phyloP scores from a whole-genome alignment of 805 yeast genomes.

The Starmerella davenportii region DNA sequence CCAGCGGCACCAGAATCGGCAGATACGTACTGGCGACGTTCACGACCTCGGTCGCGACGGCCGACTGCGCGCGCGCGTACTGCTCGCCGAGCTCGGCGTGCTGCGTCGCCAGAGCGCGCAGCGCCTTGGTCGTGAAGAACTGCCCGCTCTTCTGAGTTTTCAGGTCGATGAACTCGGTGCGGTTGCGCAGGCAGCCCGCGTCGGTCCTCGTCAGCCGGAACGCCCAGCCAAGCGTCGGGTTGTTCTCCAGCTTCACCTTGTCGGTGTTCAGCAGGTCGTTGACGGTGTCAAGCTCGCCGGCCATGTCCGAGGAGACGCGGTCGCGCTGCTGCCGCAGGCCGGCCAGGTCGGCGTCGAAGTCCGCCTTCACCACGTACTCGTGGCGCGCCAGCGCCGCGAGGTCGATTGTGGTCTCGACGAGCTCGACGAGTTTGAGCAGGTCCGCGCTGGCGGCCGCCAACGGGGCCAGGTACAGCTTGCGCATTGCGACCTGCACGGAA shows the following conservation, averaged over 20 bases:
- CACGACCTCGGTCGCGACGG: conserved; percentile 68
- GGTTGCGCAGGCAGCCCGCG: conserved; percentile 55
- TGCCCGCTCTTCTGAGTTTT: conserved; percentile 93
- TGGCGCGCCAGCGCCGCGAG: conserved; percentile 63
- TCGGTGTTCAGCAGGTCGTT: conserved; percentile 68
- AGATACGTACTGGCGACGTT: conserved; percentile 64
- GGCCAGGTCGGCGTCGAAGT: conserved; percentile 63
- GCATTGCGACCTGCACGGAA: conserved; percentile 18
- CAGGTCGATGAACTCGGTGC: conserved; percentile 48
- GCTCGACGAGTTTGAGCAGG: conserved; percentile 53
- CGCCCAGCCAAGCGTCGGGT: conserved; percentile 84
- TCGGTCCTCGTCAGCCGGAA: conserved; percentile 79
- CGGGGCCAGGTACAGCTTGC: conserved; percentile 39
- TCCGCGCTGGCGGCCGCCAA: conserved; percentile 33
- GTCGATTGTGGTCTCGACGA: conserved; percentile 86
- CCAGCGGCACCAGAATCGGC: conserved; percentile 54
- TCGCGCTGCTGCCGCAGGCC: conserved; percentile 38
- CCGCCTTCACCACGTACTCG: conserved; percentile 74
- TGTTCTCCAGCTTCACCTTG: conserved; percentile 76
- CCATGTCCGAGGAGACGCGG: conserved; percentile 39
- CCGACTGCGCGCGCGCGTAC: conserved; percentile 58
- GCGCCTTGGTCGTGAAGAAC: conserved; percentile 57
- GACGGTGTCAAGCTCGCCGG: conserved; percentile 40
- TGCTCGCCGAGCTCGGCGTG: conserved; percentile 41
- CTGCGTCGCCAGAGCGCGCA: conserved; percentile 42